Conservation (phyloP, 176 grass and related monocot genomes). For the Carex kokanica region DNA sequence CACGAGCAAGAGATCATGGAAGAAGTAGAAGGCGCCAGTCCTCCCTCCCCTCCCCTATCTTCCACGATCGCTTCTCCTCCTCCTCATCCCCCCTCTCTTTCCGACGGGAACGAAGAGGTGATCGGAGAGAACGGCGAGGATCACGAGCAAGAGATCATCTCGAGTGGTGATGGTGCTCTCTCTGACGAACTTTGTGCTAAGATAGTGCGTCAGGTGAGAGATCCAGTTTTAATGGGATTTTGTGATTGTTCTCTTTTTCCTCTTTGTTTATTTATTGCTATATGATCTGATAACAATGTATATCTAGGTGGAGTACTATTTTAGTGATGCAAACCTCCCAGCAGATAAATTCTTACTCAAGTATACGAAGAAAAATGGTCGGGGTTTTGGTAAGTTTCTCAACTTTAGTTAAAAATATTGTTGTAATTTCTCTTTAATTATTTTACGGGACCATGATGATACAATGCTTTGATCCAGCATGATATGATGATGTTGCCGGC, state of each 20-base stretch:
- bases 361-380: constrained; percentile 64
- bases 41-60: constrained; percentile 19
- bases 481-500: constrained; percentile 45
- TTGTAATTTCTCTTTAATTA: constrained; percentile 2
- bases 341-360: constrained; percentile 68
- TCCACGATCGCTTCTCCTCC: constrained; percentile 5
- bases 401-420: constrained; percentile 13
- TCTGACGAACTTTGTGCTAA: constrained; percentile 65
- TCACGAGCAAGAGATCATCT: neutral
- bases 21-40: constrained; percentile 6
- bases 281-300: constrained; percentile 1
- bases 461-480: constrained; percentile 39
- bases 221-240: neutral
- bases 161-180: constrained; percentile 24
- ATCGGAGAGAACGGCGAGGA: constrained; percentile 13
- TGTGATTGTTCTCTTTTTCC: neutral
- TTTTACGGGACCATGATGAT: no score
- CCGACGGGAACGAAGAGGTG: neutral
- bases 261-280: constrained; percentile 18
- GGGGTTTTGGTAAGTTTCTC: no score
- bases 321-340: constrained; percentile 88
- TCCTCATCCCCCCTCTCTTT: neutral
- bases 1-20: constrained; percentile 6
- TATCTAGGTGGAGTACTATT: constrained; percentile 92
- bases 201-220: constrained; percentile 71